Evolutionary conservation across 768 basidiomycete species (phyloP).

Genomic region (Daedaleopsis sinensis): DNA sequence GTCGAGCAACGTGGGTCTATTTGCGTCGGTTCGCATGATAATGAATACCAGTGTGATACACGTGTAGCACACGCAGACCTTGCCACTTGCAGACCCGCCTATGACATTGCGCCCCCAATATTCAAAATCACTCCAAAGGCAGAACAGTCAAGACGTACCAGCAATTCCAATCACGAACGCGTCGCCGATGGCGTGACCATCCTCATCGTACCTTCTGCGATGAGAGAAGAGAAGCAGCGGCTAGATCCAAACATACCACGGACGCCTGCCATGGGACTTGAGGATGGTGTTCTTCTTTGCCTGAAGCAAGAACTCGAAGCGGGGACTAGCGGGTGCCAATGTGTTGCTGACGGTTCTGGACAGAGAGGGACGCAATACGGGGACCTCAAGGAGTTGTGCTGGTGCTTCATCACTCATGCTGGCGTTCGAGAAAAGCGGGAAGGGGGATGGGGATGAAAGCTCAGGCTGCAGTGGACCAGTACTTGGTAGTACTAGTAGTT

Average conservation of each 20-base stretch:
- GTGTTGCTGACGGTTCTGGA: conserved; percentile 12
- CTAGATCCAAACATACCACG: conserved; percentile 55
- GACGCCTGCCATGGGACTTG: conserved; percentile 83
- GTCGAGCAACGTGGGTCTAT: conserved; percentile 84
- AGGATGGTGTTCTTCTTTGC: conserved; percentile 74
- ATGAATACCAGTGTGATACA: conserved; percentile 4
- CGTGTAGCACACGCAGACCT: conserved; percentile 47
- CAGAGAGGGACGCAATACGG: conserved; percentile 6
- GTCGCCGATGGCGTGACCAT: conserved; percentile 67
- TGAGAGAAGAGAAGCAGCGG: conserved; percentile 3
- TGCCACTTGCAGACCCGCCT: conserved; percentile 89
- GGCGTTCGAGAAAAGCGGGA: not conserved
- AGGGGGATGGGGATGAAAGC: too few species aligned
- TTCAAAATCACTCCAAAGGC: too few species aligned
- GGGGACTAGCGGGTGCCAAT: not conserved
- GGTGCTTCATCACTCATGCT: conserved; percentile 5
- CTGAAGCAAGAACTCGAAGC: conserved; percentile 25
- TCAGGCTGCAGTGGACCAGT: too few species aligned
- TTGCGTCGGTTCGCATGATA: not conserved
- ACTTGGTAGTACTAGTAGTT: too few species aligned
- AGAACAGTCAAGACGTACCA: conserved; percentile 46
- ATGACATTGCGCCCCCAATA: conserved; percentile 1
- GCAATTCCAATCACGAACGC: conserved; percentile 88
- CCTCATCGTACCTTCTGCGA: conserved; percentile 69
- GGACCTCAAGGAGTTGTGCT: conserved; percentile 7